A percentile compares a stretch with the other conserved stretches of the same genome.
phyloP scores from a whole-genome alignment of 306 rosid species.

The Alnus glutinosa region DNA sequence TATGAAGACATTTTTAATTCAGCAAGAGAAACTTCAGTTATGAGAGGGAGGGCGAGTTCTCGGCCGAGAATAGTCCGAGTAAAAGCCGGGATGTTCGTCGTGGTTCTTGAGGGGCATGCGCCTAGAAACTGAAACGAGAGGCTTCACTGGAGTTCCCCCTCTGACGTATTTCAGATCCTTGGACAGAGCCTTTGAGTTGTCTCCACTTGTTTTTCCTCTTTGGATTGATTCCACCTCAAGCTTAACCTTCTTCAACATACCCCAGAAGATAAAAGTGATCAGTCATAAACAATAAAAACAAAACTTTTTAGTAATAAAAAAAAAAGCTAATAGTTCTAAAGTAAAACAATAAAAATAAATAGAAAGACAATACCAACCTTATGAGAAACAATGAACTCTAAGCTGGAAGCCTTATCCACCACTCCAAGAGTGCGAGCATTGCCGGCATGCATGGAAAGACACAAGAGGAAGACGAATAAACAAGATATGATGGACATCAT shows the following conservation, averaged over 20 bases:
- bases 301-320: not conserved
- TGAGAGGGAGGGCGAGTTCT: constrained; percentile 71
- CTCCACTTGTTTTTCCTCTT: constrained; percentile 9
- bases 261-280: constrained; percentile 6
- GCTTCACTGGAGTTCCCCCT: constrained; percentile 22
- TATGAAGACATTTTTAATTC: too few species aligned
- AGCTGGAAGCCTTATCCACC: constrained; percentile 7
- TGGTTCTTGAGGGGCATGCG: constrained; percentile 26
- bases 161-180: constrained; percentile 2
- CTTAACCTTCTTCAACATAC: constrained; percentile 10
- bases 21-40: constrained; percentile 21
- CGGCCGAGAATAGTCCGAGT: constrained; percentile 63
- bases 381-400: constrained; percentile 7
- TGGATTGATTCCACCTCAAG: constrained; percentile 12
- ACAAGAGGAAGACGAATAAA: constrained; percentile 33
- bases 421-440: constrained; percentile 42
- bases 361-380: constrained; percentile 32
- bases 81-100: constrained; percentile 37
- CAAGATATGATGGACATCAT: constrained; percentile 29
- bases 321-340: not conserved
- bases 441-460: constrained; percentile 33
- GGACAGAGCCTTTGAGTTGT: not conserved
- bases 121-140: constrained; percentile 41
- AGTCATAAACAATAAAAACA: not conserved
- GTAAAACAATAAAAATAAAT: too few species aligned